Conservation (phyloP, 495 filamentous ascomycete species). For the Penicillium malachiteum region DNA sequence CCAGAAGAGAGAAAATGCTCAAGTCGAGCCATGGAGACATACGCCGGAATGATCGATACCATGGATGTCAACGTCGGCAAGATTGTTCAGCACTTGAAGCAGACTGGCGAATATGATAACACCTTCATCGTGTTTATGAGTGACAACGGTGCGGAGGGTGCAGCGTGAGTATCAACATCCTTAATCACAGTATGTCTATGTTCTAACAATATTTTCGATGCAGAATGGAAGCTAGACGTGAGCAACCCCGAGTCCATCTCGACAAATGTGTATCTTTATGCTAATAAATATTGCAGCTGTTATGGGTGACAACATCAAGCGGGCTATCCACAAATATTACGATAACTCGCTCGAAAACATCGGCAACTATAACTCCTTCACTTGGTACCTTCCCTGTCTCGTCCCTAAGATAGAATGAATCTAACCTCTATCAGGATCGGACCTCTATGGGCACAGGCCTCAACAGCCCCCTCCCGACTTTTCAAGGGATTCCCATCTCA, state of each 20-base stretch:
- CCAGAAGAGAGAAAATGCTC: conserved; percentile 38
- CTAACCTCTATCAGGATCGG: conserved; percentile 16
- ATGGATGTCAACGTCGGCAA: conserved; percentile 52
- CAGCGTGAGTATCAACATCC: conserved; percentile 4
- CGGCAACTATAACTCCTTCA: conserved; percentile 48
- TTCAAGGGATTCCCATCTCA: conserved; percentile 55
- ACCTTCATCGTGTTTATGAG: conserved; percentile 55
- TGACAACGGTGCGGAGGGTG: conserved; percentile 55
- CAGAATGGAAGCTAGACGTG: conserved; percentile 9
- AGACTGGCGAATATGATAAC: conserved; percentile 51
- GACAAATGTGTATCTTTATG: neutral
- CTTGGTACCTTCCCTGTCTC: conserved; percentile 38
- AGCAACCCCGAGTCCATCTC: neutral
- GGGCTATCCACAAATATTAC: conserved; percentile 49
- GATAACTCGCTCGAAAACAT: conserved; percentile 54
- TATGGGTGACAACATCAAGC: conserved; percentile 36
- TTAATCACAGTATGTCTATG: conserved; percentile 31
- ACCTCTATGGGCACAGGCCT: conserved; percentile 54
- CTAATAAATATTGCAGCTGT: conserved; percentile 7
- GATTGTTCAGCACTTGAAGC: conserved; percentile 44
- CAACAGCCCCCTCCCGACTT: conserved; percentile 51
- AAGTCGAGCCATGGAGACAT: conserved; percentile 48
- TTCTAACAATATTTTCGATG: conserved; percentile 24
- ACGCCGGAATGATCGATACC: conserved; percentile 53
- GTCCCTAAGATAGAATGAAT: neutral